Percentiles rank a stretch among this genome's conserved stretches.
Conservation (phyloP, 2,329 filamentous ascomycete genomes). For the Lachnellula cervina region DNA sequence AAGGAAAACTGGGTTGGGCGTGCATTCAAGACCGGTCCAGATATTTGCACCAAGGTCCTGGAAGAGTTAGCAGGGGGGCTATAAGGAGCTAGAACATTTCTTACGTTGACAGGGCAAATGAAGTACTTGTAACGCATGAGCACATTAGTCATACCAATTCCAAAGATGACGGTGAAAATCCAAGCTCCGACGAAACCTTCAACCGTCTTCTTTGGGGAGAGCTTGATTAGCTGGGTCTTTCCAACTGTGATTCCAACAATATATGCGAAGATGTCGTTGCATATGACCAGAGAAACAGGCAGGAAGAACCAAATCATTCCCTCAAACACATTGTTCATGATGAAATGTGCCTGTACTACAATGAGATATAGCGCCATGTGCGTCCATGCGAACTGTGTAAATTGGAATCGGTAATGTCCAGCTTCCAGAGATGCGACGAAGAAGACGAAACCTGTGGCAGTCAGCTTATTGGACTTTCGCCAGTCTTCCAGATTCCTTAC, state of each 20-base stretch:
- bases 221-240: conserved; percentile 91
- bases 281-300: conserved; percentile 90
- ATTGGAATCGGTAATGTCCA: conserved; percentile 96
- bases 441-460: conserved; percentile 79
- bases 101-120: conserved; percentile 88
- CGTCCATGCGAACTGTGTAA: conserved; percentile 98
- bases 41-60: conserved; percentile 86
- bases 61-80: conserved; percentile 14
- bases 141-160: conserved; percentile 73
- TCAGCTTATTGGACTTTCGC: conserved; percentile 24
- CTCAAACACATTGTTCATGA: conserved; percentile 99
- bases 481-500: conserved; percentile 45
- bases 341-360: conserved; percentile 95
- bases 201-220: conserved; percentile 98
- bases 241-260: conserved; percentile 97
- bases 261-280: conserved; percentile 98
- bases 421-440: conserved; percentile 94
- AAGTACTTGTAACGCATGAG: conserved; percentile 94
- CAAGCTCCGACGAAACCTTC: conserved; percentile 96
- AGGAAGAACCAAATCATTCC: conserved; percentile 99
- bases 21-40: conserved; percentile 84
- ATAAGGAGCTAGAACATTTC: conserved; percentile 22
- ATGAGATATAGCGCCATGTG: conserved; percentile 99
- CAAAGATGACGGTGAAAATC: conserved; percentile 89
- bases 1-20: conserved; percentile 86